Percentiles rank a stretch among this genome's conserved stretches.
Evolutionary conservation across 2,329 filamentous ascomycete species (phyloP).

Genomic region (Phaeoacremonium minimum): DNA sequence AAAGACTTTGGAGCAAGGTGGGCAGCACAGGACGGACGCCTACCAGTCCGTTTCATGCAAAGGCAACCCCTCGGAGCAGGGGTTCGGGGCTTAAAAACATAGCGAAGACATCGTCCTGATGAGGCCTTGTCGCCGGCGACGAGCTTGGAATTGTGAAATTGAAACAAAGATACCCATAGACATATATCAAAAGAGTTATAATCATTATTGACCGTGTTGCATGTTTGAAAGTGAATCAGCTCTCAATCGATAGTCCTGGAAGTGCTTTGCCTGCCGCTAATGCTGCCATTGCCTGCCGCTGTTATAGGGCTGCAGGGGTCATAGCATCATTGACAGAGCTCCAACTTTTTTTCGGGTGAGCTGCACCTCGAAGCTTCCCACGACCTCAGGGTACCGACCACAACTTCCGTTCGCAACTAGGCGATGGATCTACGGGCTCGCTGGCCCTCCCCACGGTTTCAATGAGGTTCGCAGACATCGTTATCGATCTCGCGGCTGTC

Average conservation of each 20-base stretch:
- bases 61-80: slow-evolving; percentile 32
- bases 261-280: not conserved
- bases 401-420: no score
- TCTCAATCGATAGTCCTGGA: not conserved
- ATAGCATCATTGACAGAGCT: slow-evolving; percentile 7
- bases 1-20: slow-evolving; percentile 62
- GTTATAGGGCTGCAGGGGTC: slow-evolving; percentile 10
- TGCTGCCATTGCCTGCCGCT: slow-evolving; percentile 8
- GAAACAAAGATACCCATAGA: no score
- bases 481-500: slow-evolving; percentile 66
- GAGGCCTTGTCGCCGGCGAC: no score
- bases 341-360: not conserved
- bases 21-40: slow-evolving; percentile 30
- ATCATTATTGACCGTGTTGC: no score
- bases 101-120: slow-evolving; percentile 21
- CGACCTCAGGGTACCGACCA: no score
- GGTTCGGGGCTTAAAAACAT: slow-evolving; percentile 27
- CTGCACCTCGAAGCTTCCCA: no score
- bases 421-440: no score
- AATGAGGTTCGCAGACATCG: slow-evolving; percentile 61
- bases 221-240: no score
- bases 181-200: no score
- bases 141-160: no score
- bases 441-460: not conserved
- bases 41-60: slow-evolving; percentile 32